Percentiles rank a stretch among this genome's conserved stretches.
Evolutionary conservation across 2,329 filamentous ascomycete species (phyloP).

Genomic region (Fusarium oxysporum): DNA sequence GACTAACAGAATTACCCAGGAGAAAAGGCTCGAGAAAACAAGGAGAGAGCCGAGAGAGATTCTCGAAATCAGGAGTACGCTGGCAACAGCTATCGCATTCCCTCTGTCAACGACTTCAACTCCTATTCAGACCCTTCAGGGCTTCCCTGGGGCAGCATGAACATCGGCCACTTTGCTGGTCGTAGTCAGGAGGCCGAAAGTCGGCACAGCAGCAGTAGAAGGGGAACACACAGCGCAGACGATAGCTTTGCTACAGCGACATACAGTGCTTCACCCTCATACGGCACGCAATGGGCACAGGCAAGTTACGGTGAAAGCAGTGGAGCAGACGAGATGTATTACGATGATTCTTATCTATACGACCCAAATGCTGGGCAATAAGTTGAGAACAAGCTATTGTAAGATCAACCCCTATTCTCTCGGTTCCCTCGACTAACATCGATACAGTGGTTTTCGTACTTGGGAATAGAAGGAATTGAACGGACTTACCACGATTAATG

Average conservation of each 20-base stretch:
- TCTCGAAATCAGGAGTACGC: constrained; percentile 72
- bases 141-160: constrained; percentile 78
- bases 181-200: constrained; percentile 63
- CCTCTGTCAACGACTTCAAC: constrained; percentile 67
- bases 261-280: constrained; percentile 44
- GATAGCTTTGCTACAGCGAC: constrained; percentile 48
- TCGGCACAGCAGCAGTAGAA: constrained; percentile 56
- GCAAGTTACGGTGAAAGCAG: constrained; percentile 50
- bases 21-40: constrained; percentile 75
- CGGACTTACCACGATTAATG: constrained; percentile 34
- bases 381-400: constrained; percentile 18
- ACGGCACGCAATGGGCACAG: constrained; percentile 44
- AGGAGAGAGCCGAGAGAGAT: constrained; percentile 73
- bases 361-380: constrained; percentile 38
- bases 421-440: not conserved
- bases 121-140: constrained; percentile 67
- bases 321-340: constrained; percentile 50
- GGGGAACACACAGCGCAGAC: constrained; percentile 52
- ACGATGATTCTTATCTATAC: constrained; percentile 49
- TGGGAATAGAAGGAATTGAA: constrained; percentile 10
- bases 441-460: constrained; percentile 7
- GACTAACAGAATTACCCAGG: constrained; percentile 57
- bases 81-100: constrained; percentile 71
- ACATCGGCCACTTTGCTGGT: constrained; percentile 65
- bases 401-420: not conserved